Conservation (phyloP, 2,329 filamentous ascomycete species). For the Botryotinia convoluta region DNA sequence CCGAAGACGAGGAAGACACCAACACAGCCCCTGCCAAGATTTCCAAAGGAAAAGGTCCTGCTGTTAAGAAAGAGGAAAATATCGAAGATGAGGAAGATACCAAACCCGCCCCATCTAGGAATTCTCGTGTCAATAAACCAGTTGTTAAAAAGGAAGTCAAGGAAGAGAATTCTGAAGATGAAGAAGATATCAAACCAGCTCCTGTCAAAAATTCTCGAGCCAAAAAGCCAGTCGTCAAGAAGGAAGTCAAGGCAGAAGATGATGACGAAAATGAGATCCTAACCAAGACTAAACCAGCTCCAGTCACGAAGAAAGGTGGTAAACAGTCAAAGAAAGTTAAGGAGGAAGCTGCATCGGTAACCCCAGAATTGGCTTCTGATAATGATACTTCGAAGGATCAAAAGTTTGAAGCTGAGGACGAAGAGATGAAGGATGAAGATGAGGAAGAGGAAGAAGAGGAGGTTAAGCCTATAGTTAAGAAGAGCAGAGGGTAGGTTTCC, state of each 20-base stretch:
- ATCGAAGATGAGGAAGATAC: slow-evolving; percentile 25
- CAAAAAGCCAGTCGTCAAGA: slow-evolving; percentile 4
- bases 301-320: not conserved
- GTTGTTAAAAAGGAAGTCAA: slow-evolving; percentile 22
- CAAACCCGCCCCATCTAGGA: slow-evolving; percentile 27
- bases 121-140: slow-evolving; percentile 29
- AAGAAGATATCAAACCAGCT: not conserved
- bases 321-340: slow-evolving; percentile 7
- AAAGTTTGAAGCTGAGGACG: not conserved
- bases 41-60: slow-evolving; percentile 23
- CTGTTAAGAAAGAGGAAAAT: slow-evolving; percentile 31
- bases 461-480: not conserved
- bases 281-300: slow-evolving; percentile 5
- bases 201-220: not conserved
- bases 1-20: slow-evolving; percentile 2
- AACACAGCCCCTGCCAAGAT: slow-evolving; percentile 14
- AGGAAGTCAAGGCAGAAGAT: slow-evolving; percentile 4
- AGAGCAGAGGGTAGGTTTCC: not conserved
- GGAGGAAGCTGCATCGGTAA: not conserved
- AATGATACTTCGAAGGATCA: not conserved
- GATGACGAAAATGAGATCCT: slow-evolving; percentile 14
- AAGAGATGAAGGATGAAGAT: not conserved
- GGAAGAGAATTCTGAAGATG: not conserved
- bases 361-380: not conserved
- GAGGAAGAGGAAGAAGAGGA: slow-evolving; percentile 3